A percentile compares a stretch with the other conserved stretches of the same genome.
Evolutionary conservation across 495 filamentous ascomycete species (phyloP).

Genomic region (Neurospora terricola): DNA sequence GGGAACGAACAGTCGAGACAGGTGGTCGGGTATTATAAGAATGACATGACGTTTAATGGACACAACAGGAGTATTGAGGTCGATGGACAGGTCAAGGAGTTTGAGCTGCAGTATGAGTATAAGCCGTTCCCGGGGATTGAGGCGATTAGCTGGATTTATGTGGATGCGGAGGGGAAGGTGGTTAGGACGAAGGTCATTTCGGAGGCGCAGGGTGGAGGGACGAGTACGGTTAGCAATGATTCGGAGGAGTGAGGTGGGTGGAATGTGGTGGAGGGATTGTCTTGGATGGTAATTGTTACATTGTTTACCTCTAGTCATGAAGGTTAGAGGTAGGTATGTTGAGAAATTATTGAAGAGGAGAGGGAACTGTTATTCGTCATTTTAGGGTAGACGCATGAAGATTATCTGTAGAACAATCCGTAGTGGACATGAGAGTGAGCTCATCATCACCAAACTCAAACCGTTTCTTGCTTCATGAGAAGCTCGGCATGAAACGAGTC

Average conservation of each 20-base stretch:
- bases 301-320: too few relatives aligned
- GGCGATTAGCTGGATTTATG: conserved; percentile 37
- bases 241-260: conserved; percentile 4
- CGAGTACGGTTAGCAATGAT: conserved; percentile 36
- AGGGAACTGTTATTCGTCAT: too few relatives aligned
- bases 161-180: conserved; percentile 34
- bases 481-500: not conserved
- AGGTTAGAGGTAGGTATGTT: too few relatives aligned
- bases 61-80: conserved; percentile 36
- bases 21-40: conserved; percentile 36
- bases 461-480: not conserved
- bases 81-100: conserved; percentile 32
- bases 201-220: conserved; percentile 41
- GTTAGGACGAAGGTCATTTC: conserved; percentile 40
- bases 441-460: too few relatives aligned
- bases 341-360: too few relatives aligned
- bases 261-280: too few relatives aligned
- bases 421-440: too few relatives aligned
- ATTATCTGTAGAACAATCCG: too few relatives aligned
- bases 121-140: conserved; percentile 40
- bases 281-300: too few relatives aligned
- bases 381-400: too few relatives aligned
- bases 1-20: conserved; percentile 29
- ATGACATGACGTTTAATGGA: conserved; percentile 44
- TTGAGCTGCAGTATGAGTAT: conserved; percentile 41